These are phyloP conservation scores for Berkeleyomyces rouxiae DNA, from an alignment of 2,329 filamentous ascomycete species.

Conservation along the genomic window DNA sequence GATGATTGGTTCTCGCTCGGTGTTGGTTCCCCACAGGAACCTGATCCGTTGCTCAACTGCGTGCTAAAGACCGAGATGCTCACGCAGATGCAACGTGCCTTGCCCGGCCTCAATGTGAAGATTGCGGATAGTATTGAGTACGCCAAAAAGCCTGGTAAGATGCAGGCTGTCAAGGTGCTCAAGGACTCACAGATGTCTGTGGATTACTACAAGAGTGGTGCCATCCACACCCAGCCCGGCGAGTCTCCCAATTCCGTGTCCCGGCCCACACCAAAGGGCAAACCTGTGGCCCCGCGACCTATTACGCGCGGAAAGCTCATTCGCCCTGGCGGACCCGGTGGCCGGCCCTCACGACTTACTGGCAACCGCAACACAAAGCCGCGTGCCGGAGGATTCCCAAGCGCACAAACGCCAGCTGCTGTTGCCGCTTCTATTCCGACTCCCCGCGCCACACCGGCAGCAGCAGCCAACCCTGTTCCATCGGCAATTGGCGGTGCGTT, in stretches of 20 bases:
- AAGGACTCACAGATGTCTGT: slow-evolving; percentile 66
- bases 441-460: slow-evolving; percentile 15
- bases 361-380: slow-evolving; percentile 30
- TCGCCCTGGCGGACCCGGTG: slow-evolving; percentile 72
- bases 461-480: slow-evolving; percentile 4
- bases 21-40: slow-evolving; percentile 74
- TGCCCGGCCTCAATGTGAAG: slow-evolving; percentile 67
- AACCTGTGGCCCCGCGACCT: slow-evolving; percentile 70
- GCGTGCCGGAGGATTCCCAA: slow-evolving; percentile 23
- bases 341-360: slow-evolving; percentile 57
- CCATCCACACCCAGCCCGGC: slow-evolving; percentile 71
- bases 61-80: slow-evolving; percentile 96
- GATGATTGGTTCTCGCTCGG: slow-evolving; percentile 97
- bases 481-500: slow-evolving; percentile 1
- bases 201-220: slow-evolving; percentile 87
- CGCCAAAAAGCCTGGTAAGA: slow-evolving; percentile 93
- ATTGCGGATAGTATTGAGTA: slow-evolving; percentile 80
- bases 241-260: slow-evolving; percentile 72
- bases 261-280: slow-evolving; percentile 70
- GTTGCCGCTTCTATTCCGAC: slow-evolving; percentile 17
- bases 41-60: slow-evolving; percentile 86
- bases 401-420: slow-evolving; percentile 18
- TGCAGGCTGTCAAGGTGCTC: slow-evolving; percentile 71
- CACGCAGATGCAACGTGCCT: slow-evolving; percentile 67
- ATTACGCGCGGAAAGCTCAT: slow-evolving; percentile 90